Percentiles rank a stretch among this genome's conserved stretches.
Evolutionary conservation across 2,329 filamentous ascomycete genomes (phyloP).

Genomic region (Fusarium sp.): DNA sequence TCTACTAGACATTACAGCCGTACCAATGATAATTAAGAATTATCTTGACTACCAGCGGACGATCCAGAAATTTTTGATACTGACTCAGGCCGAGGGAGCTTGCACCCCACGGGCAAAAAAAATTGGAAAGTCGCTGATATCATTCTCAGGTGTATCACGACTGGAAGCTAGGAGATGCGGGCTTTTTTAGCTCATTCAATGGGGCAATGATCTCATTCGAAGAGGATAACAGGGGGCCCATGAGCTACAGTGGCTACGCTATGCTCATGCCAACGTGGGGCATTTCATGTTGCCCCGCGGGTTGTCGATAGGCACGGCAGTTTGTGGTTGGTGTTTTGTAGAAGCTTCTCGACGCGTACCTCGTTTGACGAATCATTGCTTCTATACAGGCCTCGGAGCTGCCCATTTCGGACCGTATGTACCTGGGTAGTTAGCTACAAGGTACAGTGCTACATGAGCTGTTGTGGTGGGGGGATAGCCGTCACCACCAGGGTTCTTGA

Average conservation of each 20-base stretch:
- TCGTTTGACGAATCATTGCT: constrained; percentile 16
- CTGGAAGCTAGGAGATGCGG: constrained; percentile 16
- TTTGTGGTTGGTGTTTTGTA: constrained; percentile 19
- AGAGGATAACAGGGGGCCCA: constrained; percentile 7
- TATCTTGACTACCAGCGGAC: neutral
- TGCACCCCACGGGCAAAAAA: constrained; percentile 11
- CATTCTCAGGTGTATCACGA: constrained; percentile 26
- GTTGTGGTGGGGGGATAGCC: constrained; percentile 12
- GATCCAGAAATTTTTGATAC: constrained; percentile 9
- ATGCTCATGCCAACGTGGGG: constrained; percentile 25
- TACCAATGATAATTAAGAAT: constrained; percentile 22
- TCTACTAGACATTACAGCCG: constrained; percentile 11
- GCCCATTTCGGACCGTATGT: constrained; percentile 23
- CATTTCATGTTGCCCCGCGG: constrained; percentile 21
- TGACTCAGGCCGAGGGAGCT: constrained; percentile 5
- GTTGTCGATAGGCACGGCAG: constrained; percentile 17
- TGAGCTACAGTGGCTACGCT: no score
- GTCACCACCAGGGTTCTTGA: constrained; percentile 41
- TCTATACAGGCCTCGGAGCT: constrained; percentile 28
- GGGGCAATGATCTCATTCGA: constrained; percentile 45
- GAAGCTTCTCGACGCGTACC: constrained; percentile 37
- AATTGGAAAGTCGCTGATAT: constrained; percentile 31
- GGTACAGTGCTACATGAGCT: constrained; percentile 6
- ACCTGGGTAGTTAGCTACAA: neutral
- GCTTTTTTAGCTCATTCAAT: constrained; percentile 38